A percentile compares a stretch with the other conserved stretches of the same genome.
Evolutionary conservation across 1,284 basidiomycete species (phyloP).

Genomic region (Cystobasidiaceae sp.): DNA sequence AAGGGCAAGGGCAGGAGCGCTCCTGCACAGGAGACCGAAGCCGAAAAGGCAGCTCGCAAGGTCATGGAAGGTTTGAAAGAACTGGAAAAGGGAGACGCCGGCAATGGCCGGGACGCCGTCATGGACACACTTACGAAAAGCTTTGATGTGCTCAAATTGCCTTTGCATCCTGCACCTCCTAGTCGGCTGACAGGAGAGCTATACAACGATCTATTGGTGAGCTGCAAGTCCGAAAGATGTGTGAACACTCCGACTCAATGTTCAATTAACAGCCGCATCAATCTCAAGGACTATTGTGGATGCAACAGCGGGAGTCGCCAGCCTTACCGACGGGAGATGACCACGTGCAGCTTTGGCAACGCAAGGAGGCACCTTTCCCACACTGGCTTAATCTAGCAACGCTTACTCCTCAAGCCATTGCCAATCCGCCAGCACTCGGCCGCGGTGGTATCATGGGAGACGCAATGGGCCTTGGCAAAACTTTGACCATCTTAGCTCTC

Average conservation of each 20-base stretch:
- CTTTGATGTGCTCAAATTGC: conserved; percentile 20
- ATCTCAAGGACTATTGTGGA: conserved; percentile 41
- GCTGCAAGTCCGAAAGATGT: not conserved
- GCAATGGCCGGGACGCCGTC: not conserved
- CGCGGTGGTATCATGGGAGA: conserved; percentile 68
- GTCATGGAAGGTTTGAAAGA: conserved; percentile 19
- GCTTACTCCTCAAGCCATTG: conserved; percentile 60
- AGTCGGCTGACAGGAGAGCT: conserved; percentile 5
- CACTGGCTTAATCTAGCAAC: conserved; percentile 61
- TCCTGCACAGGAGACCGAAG: conserved; percentile 13
- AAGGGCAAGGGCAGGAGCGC: conserved; percentile 8
- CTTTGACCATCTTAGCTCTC: conserved; percentile 70
- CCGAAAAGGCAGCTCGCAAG: conserved; percentile 5
- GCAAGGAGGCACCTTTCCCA: conserved; percentile 48
- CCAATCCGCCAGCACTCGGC: conserved; percentile 61
- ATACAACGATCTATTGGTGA: conserved; percentile 19
- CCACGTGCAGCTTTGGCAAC: conserved; percentile 81
- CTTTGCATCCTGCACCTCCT: conserved; percentile 19
- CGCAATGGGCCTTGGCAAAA: conserved; percentile 58
- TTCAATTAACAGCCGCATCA: conserved; percentile 18
- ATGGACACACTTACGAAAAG: conserved; percentile 14
- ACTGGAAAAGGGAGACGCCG: conserved; percentile 10
- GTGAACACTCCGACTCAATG: not conserved
- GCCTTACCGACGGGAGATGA: conserved; percentile 63
- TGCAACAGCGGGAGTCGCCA: conserved; percentile 61